A percentile compares a stretch with the other conserved stretches of the same genome.
Conservation (phyloP, 148 eudicot genomes). For the Salicornia ramosissima region DNA sequence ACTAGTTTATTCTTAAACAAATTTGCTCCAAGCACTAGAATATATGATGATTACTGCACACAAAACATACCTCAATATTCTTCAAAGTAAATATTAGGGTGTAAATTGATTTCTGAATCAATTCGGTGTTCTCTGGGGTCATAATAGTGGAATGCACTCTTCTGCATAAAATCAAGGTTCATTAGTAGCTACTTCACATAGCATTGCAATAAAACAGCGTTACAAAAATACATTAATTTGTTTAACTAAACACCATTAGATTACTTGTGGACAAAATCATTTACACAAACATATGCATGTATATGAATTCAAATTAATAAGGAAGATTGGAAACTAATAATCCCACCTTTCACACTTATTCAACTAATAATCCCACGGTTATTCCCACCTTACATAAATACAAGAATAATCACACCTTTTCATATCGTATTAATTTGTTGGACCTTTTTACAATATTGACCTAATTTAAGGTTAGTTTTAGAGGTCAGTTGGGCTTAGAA, state of each 20-base stretch:
- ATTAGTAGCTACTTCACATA: constrained; percentile 6
- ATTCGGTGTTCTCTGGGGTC: constrained; percentile 90
- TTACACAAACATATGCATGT: no score
- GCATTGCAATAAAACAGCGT: not conserved
- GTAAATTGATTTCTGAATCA: constrained; percentile 84
- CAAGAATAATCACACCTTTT: no score
- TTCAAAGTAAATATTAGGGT: constrained; percentile 77
- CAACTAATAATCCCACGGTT: no score
- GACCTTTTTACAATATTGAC: no score
- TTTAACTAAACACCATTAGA: not conserved
- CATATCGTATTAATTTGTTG: no score
- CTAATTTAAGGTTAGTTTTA: no score
- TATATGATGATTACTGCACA: not conserved
- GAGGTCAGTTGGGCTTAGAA: no score
- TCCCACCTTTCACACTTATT: no score
- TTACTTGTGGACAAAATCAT: not conserved
- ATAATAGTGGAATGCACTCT: constrained; percentile 68
- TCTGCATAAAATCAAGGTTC: constrained; percentile 34
- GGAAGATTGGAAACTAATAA: no score
- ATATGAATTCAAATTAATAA: no score
- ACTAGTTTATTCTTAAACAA: not conserved
- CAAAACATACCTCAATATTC: constrained; percentile 71
- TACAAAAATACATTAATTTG: not conserved
- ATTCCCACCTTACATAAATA: no score
- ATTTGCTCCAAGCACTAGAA: not conserved